Evolutionary conservation across 352 stramenopile genomes (phyloP), one percentile per base, ranked within the genome.

Genomic region (Phytophthora pini): DNA sequence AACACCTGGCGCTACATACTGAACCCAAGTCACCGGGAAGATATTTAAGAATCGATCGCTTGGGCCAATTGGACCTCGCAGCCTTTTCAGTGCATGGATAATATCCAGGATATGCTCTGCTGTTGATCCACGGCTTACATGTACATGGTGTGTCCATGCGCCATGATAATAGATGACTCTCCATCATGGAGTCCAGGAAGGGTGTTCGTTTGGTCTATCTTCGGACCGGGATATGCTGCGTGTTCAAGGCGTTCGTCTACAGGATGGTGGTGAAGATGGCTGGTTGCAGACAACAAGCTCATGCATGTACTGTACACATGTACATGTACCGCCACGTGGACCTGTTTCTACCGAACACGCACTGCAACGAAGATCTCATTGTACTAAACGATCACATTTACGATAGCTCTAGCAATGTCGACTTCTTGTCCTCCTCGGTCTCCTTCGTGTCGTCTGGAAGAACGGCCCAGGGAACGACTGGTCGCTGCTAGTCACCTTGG

Each of bases 381-480:
- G 59, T 66, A 45, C 29, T 56, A 26, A 61, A 74, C 34, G 29
- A 62, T 61, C 47, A 61, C 49, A 66, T 61, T 34, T 62, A 62
- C 43, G 60, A 65, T 41, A 65, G 52, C 22, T 65, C 60, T 70
- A 66, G 43, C 48, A 43, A 43, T 46, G 44, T 70, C 26, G 43
- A 78, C 74, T 95, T 92, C 77, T 95, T 94, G 41, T 61, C 61
- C 60, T 86, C 80, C 64, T 93, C 40, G 11, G 7, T 17, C 20
- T 52, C 54, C 20, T 60, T 72, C 17, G 17, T 20, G 17, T 20
- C 17, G 17, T 20, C 17, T 98, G 85, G 84, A 99, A 99, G 59
- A 99, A 99, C 3, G 97, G 97, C 80, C 99, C 99, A 39, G 89
- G 61, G 69, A 99, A 99, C 12, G 76, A 49, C 70, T 95, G 79